Conservation (phyloP, 2,329 filamentous ascomycete species). For the Xylaria arbuscula region DNA sequence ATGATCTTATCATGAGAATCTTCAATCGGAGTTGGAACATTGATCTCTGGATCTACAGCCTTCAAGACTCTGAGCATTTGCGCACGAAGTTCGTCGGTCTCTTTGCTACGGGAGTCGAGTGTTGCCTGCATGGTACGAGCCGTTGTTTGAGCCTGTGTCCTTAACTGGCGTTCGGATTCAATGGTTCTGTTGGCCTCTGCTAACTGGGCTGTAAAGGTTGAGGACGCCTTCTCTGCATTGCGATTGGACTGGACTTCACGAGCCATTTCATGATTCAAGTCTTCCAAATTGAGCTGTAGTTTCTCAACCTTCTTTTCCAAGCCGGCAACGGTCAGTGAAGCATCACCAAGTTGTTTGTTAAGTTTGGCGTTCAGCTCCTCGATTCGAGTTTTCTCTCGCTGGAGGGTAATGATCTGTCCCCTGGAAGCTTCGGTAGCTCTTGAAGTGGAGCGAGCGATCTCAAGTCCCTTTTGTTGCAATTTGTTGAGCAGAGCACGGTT, state of each 20-base stretch:
- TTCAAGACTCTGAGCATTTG: slow-evolving; percentile 86
- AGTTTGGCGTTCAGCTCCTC: slow-evolving; percentile 87
- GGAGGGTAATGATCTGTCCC: slow-evolving; percentile 78
- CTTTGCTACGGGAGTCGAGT: slow-evolving; percentile 81
- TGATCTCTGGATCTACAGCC: slow-evolving; percentile 82
- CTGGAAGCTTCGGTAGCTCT: slow-evolving; percentile 86
- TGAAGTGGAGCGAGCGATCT: slow-evolving; percentile 91
- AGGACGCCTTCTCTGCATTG: slow-evolving; percentile 89
- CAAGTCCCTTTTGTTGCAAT: slow-evolving; percentile 94
- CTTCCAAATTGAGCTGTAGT: slow-evolving; percentile 85
- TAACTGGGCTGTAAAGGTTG: slow-evolving; percentile 81
- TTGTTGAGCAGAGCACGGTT: slow-evolving; percentile 96
- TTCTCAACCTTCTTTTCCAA: slow-evolving; percentile 97
- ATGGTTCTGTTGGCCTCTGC: slow-evolving; percentile 90
- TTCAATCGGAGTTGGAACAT: slow-evolving; percentile 71
- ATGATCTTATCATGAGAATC: slow-evolving; percentile 70
- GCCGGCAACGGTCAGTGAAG: slow-evolving; percentile 82
- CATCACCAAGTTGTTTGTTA: slow-evolving; percentile 84
- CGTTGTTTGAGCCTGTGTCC: slow-evolving; percentile 85
- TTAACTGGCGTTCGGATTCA: slow-evolving; percentile 88
- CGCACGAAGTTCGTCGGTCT: slow-evolving; percentile 81
- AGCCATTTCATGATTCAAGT: slow-evolving; percentile 90
- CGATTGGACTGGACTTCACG: slow-evolving; percentile 90
- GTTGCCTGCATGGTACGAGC: slow-evolving; percentile 82
- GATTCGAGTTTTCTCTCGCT: slow-evolving; percentile 82